A percentile compares a stretch with the other conserved stretches of the same genome.
phyloP scores from a whole-genome alignment of 2,329 filamentous ascomycete genomes.

The Cladophialophora bantiana region DNA sequence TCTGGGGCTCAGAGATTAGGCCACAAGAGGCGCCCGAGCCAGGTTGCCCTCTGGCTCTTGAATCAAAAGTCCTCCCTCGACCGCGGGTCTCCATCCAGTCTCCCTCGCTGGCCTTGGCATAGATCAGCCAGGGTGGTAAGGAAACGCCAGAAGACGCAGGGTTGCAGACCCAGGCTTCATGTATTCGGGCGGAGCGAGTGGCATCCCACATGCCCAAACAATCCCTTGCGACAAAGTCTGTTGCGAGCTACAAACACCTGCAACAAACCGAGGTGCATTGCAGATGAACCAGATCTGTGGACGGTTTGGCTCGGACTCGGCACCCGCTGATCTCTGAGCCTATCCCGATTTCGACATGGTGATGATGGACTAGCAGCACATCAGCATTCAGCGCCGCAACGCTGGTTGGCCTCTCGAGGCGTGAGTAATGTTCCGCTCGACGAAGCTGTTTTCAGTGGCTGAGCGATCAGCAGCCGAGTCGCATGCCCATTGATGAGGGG shows the following conservation, averaged over 20 bases:
- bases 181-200: background rate
- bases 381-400: background rate
- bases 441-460: background rate
- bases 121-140: background rate
- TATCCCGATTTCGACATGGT: background rate
- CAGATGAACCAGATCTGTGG: background rate
- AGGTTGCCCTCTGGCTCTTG: background rate
- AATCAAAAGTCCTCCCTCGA: background rate
- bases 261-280: background rate
- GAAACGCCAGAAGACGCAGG: background rate
- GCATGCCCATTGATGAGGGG: background rate
- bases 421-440: background rate
- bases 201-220: background rate
- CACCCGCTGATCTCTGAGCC: background rate
- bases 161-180: background rate
- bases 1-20: background rate
- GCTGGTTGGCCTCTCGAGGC: background rate
- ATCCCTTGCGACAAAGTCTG: background rate
- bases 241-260: background rate
- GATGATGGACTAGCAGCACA: background rate
- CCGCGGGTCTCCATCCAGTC: background rate
- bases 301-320: background rate
- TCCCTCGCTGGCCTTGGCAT: background rate
- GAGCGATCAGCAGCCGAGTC: background rate
- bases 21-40: background rate